Evolutionary conservation across 441 rosid genomes (phyloP).

Genomic region (Adansonia madagascariensis): DNA sequence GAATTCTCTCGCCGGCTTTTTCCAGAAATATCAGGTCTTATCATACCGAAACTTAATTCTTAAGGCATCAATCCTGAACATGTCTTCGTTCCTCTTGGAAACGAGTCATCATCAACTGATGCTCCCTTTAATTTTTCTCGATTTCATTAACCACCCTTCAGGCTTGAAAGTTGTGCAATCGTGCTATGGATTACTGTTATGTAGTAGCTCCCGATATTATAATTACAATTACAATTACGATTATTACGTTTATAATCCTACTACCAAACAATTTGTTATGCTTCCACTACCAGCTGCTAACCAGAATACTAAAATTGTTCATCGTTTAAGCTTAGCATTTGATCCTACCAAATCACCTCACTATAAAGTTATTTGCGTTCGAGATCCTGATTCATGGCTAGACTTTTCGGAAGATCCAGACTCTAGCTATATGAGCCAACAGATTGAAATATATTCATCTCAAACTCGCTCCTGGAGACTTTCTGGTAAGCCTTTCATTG

Average conservation of each 20-base stretch:
- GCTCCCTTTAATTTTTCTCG: conserved; percentile 12
- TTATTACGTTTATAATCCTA: conserved; percentile 42
- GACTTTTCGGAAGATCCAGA: not conserved
- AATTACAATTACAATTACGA: not conserved
- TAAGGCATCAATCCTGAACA: not conserved
- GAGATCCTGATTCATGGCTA: conserved; percentile 16
- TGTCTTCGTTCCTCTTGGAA: conserved; percentile 25
- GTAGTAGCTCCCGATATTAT: conserved; percentile 22
- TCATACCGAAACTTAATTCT: not conserved
- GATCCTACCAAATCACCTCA: conserved; percentile 35
- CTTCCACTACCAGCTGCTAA: conserved; percentile 24
- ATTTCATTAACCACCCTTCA: conserved; percentile 32
- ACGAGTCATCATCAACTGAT: not conserved
- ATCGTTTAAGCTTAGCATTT: conserved; percentile 32
- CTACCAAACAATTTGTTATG: conserved; percentile 26
- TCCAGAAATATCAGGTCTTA: conserved; percentile 28
- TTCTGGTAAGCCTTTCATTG: conserved; percentile 32
- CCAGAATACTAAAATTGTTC: conserved; percentile 1
- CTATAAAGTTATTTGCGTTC: conserved; percentile 35
- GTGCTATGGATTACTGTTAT: conserved; percentile 45
- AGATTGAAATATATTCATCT: conserved; percentile 33
- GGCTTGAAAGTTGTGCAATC: conserved; percentile 37
- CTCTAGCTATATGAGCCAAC: conserved; percentile 7
- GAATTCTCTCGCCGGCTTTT: conserved; percentile 25
- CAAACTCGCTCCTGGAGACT: conserved; percentile 24